Base-by-base conservation (phyloP, 1,284 basidiomycete species). In the Ganoderma resinaceum region DNA sequence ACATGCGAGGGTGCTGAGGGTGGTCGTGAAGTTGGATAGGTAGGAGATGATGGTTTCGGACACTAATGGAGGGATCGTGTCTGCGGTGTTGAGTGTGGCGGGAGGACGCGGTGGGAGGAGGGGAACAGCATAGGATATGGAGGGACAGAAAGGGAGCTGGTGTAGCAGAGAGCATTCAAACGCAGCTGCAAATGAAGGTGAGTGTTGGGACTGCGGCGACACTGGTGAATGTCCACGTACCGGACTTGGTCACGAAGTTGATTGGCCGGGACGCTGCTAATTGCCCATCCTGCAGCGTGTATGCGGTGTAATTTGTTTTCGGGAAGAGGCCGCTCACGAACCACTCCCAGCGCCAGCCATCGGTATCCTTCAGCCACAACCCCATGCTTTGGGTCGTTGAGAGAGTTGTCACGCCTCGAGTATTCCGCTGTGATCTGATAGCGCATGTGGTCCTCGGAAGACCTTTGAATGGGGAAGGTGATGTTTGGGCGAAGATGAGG, bases 161-260 rank as follows among this genome's bases (percentile, higher is more conserved):
- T 91, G 85, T 0, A 91, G 88, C 9, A 96, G 82, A 0, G 91
- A 87, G 76, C 95, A 96, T 0, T 86, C 78, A 76, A 95, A 96
- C 0, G 84, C 80, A 3, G 85, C 93, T 92, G 66, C 11, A 60
- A 57, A 18, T 31, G 2, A 6, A 6, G 7, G 33, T 33, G 33
- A 52, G 43, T 60, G 40, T n/a, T 35, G 63, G 16, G 70, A 33
- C 43, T 11, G 20, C 4, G 38, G 6, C 42, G 20, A 42, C 9
- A 23, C n/a, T 38, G 16, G 43, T 6, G 35, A 38, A 18, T n/a
- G 63, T 37, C 20, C 1, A 79, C 87, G 62, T 74, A 89, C 90
- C 82, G 31, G 91, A 90, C 80, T 94, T 94, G 6, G 92, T 94
- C 6, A 82, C 77, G 69, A 93, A 89, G 71, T 86, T 89, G 7